A percentile compares a stretch with the other conserved stretches of the same genome.
phyloP scores from a whole-genome alignment of 805 yeast genomes.

The Tetrapisispora nanseiensis region DNA sequence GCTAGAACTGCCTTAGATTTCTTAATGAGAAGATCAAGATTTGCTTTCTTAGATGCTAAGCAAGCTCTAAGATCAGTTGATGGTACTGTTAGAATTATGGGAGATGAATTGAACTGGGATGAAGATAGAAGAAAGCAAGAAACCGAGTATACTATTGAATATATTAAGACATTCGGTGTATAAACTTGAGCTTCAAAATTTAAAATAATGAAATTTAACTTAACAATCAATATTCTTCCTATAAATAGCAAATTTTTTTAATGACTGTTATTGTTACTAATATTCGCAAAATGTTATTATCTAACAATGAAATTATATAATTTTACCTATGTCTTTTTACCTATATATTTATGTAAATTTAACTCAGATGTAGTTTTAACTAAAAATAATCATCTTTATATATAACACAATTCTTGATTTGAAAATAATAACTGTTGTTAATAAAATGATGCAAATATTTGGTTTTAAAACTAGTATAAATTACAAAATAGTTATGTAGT shows the following conservation, averaged over 20 bases:
- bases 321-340: too few species aligned
- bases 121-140: slow-evolving; percentile 46
- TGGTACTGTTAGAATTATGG: slow-evolving; percentile 80
- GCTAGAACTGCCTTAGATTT: slow-evolving; percentile 83
- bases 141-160: slow-evolving; percentile 40
- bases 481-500: too few species aligned
- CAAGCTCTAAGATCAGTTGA: slow-evolving; percentile 75
- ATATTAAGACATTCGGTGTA: slow-evolving; percentile 55
- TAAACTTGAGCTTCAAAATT: slow-evolving; percentile 4
- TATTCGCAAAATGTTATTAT: too few species aligned
- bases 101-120: slow-evolving; percentile 67
- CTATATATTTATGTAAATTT: too few species aligned
- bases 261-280: neutral
- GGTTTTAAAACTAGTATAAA: too few species aligned
- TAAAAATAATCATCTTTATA: too few species aligned
- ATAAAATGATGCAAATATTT: too few species aligned
- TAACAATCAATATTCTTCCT: neutral
- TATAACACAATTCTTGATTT: too few species aligned
- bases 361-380: too few species aligned
- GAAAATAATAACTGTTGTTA: too few species aligned
- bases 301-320: too few species aligned
- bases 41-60: slow-evolving; percentile 82
- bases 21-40: slow-evolving; percentile 85
- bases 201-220: neutral
- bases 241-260: neutral